phyloP scores from a whole-genome alignment of 768 basidiomycete genomes.

The Kwoniella dendrophila region DNA sequence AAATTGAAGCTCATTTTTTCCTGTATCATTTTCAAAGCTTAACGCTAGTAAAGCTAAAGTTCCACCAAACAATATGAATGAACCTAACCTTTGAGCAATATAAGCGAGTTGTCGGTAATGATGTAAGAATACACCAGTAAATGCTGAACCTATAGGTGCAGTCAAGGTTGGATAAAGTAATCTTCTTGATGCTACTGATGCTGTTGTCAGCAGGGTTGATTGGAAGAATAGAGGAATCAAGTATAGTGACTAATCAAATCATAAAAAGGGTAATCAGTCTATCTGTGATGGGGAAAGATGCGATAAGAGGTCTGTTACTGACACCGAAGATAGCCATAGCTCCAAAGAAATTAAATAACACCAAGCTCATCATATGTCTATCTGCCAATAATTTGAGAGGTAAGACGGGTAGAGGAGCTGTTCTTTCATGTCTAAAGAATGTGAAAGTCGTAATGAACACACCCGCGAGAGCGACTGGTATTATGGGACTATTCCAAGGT shows the following conservation, averaged over 20 bases:
- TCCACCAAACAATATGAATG: constrained; percentile 17
- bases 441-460: background rate
- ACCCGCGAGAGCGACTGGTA: constrained; percentile 15
- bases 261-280: background rate
- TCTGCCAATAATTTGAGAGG: constrained; percentile 19
- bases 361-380: constrained; percentile 27
- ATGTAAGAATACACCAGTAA: constrained; percentile 32
- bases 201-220: constrained; percentile 21
- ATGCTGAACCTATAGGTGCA: constrained; percentile 25
- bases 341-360: constrained; percentile 27
- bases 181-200: constrained; percentile 22
- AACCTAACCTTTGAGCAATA: constrained; percentile 19
- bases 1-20: constrained; percentile 21
- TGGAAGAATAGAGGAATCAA: constrained; percentile 30
- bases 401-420: constrained; percentile 24
- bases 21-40: constrained; percentile 15
- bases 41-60: constrained; percentile 11
- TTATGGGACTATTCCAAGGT: constrained; percentile 19
- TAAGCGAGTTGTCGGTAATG: constrained; percentile 5
- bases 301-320: background rate
- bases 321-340: constrained; percentile 31
- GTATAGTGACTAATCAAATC: constrained; percentile 13
- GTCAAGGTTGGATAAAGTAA: constrained; percentile 29
- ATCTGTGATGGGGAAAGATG: background rate
- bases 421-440: constrained; percentile 25